phyloP scores from a whole-genome alignment of 1,139 yeast species.

The Yamadazyma kanchanaburiensis region DNA sequence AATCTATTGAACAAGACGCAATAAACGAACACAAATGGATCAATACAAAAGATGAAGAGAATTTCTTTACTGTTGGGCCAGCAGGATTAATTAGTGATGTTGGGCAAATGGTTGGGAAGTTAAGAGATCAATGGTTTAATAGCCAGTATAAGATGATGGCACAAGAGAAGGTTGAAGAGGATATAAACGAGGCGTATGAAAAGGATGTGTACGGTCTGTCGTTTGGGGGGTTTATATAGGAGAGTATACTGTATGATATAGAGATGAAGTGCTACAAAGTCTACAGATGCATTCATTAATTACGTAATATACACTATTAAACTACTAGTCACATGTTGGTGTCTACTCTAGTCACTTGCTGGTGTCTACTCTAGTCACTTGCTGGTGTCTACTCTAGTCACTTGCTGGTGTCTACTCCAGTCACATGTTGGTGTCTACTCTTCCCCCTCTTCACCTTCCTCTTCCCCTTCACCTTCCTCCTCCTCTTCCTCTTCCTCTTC shows the following conservation, averaged over 20 bases:
- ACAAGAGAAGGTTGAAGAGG: conserved; percentile 22
- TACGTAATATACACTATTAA: too few species aligned
- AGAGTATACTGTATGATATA: too few species aligned
- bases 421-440: too few species aligned
- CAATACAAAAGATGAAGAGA: conserved; percentile 43
- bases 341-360: too few species aligned
- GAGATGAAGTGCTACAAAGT: too few species aligned
- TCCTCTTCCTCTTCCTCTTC: conserved; percentile 33
- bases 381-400: too few species aligned
- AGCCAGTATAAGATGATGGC: conserved; percentile 10
- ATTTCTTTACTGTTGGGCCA: conserved; percentile 65
- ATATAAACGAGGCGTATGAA: conserved; percentile 18
- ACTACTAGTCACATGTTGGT: too few species aligned
- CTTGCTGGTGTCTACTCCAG: too few species aligned
- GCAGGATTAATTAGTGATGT: conserved; percentile 66
- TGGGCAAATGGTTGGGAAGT: conserved; percentile 46
- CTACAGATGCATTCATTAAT: too few species aligned
- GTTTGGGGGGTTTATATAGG: conserved; percentile 25
- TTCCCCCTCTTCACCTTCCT: conserved; percentile 11
- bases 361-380: too few species aligned
- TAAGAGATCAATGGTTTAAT: conserved; percentile 37
- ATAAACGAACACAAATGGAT: conserved; percentile 46
- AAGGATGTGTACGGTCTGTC: conserved; percentile 13
- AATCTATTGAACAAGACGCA: conserved; percentile 19
- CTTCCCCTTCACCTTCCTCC: conserved; percentile 22